These are phyloP conservation scores for Leccinum subgranulosum DNA, from an alignment of 768 basidiomycete genomes.

Conservation along the genomic window DNA sequence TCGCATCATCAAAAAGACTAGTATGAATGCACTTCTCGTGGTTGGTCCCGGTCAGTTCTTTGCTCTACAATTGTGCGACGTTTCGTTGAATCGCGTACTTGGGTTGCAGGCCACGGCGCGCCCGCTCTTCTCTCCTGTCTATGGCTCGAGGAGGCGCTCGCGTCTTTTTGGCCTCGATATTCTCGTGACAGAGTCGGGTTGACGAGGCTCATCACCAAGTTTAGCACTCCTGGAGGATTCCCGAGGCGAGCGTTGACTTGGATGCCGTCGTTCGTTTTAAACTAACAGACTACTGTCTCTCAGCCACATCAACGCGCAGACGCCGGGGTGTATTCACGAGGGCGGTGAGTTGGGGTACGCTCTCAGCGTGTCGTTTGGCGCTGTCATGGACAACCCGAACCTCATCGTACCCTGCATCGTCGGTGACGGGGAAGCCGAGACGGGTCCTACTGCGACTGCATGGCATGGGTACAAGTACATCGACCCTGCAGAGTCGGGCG, in stretches of 20 bases:
- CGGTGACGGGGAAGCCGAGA: slow-evolving; percentile 88
- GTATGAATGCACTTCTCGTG: slow-evolving; percentile 66
- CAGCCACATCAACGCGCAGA: slow-evolving; percentile 77
- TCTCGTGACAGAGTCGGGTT: slow-evolving; percentile 57
- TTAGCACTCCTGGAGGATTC: slow-evolving; percentile 82
- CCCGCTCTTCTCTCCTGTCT: slow-evolving; percentile 84
- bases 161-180: slow-evolving; percentile 55
- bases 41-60: slow-evolving; percentile 65
- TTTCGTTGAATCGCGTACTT: neutral
- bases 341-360: slow-evolving; percentile 91
- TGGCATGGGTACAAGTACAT: slow-evolving; percentile 91
- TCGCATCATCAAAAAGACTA: slow-evolving; percentile 56
- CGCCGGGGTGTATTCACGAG: slow-evolving; percentile 89
- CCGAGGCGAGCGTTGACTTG: slow-evolving; percentile 49
- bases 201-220: slow-evolving; percentile 64
- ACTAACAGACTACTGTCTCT: neutral
- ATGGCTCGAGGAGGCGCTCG: slow-evolving; percentile 79
- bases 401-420: slow-evolving; percentile 77
- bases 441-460: slow-evolving; percentile 72
- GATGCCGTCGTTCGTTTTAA: neutral
- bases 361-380: slow-evolving; percentile 80
- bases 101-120: slow-evolving; percentile 65
- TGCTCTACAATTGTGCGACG: neutral
- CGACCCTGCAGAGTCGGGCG: slow-evolving; percentile 86
- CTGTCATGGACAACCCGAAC: slow-evolving; percentile 89